Evolutionary conservation across 495 filamentous ascomycete genomes (phyloP), one percentile per base, ranked within the genome.

Genomic region (Penicillium atrosanguineum): DNA sequence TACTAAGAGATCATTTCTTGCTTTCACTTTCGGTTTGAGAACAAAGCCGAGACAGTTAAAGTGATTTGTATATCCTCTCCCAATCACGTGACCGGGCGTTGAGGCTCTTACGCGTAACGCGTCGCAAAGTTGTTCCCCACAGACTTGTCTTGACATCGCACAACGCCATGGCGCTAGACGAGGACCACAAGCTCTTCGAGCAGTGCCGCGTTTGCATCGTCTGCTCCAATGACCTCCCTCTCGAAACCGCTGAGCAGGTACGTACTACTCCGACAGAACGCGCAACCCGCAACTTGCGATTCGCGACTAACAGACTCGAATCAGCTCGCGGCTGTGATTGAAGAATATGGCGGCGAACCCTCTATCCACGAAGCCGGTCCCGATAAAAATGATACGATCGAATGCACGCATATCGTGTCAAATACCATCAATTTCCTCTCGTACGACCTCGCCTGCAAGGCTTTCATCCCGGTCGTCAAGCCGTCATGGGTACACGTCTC

Each of bases 361-460:
- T 60, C 69, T 19, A 73, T 77, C 21, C 72, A 80, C 44, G 65
- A 80, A 34, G 65, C 73, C 1, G 64, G 67, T 19, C 66, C 67
- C 11, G 58, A 74, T 50, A 64, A 75, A 58, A 76, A 85, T 7
- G 75, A 79, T n/a, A 63, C 89, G 4, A 60, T 70, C 36, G 64
- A 82, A 46, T 79, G 86, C 49, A 95, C 87, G 12, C 91, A 97
- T 64, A 86, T 99, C 58, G 81, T 99, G 56, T 86, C 91, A 39
- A 79, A 79, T 42, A 90, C 88, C 4, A 85, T 89, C 60, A 90
- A 97, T 68, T 99, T 99, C 59, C 87, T 88, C 7, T 81, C 89
- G 46, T 97, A 94, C 61, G 68, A 80, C 37, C 79, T 81, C 38
- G 83, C 90, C 3, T 77, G 82, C 55, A 82, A 87, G 44, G 71